A percentile compares a stretch with the other conserved stretches of the same genome.
phyloP scores from a whole-genome alignment of 768 basidiomycete species.

The Kwoniella botswanensis region DNA sequence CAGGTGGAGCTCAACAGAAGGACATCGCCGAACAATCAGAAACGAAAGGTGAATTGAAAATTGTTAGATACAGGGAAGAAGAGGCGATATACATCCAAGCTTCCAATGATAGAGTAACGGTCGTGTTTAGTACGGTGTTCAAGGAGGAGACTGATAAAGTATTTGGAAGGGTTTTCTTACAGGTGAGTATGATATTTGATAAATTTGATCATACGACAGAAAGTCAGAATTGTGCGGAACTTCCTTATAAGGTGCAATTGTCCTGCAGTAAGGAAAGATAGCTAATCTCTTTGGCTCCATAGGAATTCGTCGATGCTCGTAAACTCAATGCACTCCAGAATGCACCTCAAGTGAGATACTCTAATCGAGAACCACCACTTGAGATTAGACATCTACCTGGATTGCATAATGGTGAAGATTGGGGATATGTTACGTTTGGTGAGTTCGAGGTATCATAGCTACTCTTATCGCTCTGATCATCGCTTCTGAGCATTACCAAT shows the following conservation, averaged over 20 bases:
- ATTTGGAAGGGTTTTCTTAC: constrained; percentile 96
- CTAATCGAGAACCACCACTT: constrained; percentile 92
- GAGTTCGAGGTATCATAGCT: constrained; percentile 27
- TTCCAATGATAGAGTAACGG: constrained; percentile 91
- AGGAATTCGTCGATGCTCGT: constrained; percentile 99
- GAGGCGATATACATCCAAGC: constrained; percentile 97
- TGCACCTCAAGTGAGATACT: constrained; percentile 95
- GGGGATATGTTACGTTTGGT: constrained; percentile 93
- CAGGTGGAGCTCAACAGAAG: constrained; percentile 64
- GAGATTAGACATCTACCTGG: constrained; percentile 88
- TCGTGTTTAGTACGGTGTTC: constrained; percentile 96
- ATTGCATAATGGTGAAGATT: constrained; percentile 79
- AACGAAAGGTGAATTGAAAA: constrained; percentile 79
- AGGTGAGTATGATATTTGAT: constrained; percentile 63
- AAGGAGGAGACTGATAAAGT: constrained; percentile 96
- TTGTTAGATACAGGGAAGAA: constrained; percentile 91
- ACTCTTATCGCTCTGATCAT: neutral
- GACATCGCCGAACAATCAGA: constrained; percentile 41
- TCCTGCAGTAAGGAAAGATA: neutral
- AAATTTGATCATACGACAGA: no score
- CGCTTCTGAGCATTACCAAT: no score
- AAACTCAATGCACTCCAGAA: constrained; percentile 89
- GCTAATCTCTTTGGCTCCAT: neutral
- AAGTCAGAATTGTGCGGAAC: no score
- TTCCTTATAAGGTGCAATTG: neutral